Evolutionary conservation across 805 yeast genomes (phyloP), one percentile per base, ranked within the genome.

Genomic region (Hanseniaspora nectarophila): DNA sequence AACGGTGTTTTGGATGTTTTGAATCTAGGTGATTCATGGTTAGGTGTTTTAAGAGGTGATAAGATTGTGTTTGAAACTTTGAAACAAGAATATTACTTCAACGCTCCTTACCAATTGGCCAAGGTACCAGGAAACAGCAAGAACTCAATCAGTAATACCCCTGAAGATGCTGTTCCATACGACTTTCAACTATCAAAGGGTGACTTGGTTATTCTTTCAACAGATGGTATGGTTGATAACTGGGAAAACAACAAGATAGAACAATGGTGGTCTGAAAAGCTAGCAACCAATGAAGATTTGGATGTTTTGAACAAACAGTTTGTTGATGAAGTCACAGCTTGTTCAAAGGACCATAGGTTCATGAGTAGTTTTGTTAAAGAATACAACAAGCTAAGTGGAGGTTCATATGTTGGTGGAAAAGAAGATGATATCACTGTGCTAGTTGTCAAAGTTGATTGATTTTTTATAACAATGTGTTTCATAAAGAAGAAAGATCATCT

Each of bases 1-100:
- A 67, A 74, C 12, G 81, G 81, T 29, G 57, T 56, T 9, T 63
- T 90, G 34, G 67, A 70, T 40, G 81, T 86, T 0, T 82, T 90
- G 8, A 90, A 92, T 61, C 67, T 90, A 51, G 98, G 98, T 10
- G 98, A 90, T 65, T 88, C 97, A 5, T 92, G 96, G 82, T 85
- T 86, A 64, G 89, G 95, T 16, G 77, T 89, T 2, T 84, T 88
- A 63, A 73, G 98, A 57, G 70, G 78, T 54, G 72, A 72, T 53
- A 70, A 75, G 59, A 70, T 88, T 44, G 72, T 83, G 2, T 66
- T 75, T 37, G 81, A 82, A 59, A 84, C 95, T 0, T 72, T 71
- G 56, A 81, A 83, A 56, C 96, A 88, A 70, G 80, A 87, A 1
- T 90, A 86, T 60, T 85, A 79, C 43, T 88, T 88, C 70, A 88